A percentile compares a stretch with the other conserved stretches of the same genome.
Evolutionary conservation across 306 rosid genomes (phyloP).

Genomic region (Castanospermum australe): DNA sequence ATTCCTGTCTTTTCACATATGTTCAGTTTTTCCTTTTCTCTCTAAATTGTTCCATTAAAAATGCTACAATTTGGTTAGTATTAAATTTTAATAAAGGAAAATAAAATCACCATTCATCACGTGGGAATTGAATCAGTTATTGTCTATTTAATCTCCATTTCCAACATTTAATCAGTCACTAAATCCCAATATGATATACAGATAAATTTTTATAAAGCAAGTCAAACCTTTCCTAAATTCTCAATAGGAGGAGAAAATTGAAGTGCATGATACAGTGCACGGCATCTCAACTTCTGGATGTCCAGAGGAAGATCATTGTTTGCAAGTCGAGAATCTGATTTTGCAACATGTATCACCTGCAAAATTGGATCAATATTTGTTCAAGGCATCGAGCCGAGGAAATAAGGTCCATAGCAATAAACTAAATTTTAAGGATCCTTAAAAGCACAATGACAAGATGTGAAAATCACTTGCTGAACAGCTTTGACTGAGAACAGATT

Average conservation of each 20-base stretch:
- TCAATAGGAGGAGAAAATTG: constrained; percentile 85
- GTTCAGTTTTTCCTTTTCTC: background rate
- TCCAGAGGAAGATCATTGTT: constrained; percentile 88
- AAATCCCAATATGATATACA: constrained; percentile 7
- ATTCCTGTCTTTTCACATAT: background rate
- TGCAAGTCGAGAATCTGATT: constrained; percentile 94
- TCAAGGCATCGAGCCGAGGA: constrained; percentile 12
- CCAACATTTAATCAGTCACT: constrained; percentile 3
- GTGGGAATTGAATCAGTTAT: background rate
- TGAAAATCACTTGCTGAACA: constrained; percentile 10
- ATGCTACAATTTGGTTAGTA: background rate
- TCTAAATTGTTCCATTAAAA: background rate
- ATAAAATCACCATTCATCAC: background rate
- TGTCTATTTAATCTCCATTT: constrained; percentile 6
- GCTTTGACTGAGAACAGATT: background rate
- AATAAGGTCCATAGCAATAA: constrained; percentile 6
- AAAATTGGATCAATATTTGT: constrained; percentile 32
- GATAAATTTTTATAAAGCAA: constrained; percentile 2
- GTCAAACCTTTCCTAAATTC: constrained; percentile 80
- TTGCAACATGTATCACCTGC: constrained; percentile 88
- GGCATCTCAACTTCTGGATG: constrained; percentile 89
- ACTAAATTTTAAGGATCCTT: background rate
- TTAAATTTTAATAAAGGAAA: constrained; percentile 5
- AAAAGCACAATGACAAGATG: constrained; percentile 21
- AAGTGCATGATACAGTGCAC: constrained; percentile 82